A percentile compares a stretch with the other conserved stretches of the same genome.
These are phyloP conservation scores for Marasmius sp. DNA, from an alignment of 1,284 basidiomycete species.

Conservation along the genomic window DNA sequence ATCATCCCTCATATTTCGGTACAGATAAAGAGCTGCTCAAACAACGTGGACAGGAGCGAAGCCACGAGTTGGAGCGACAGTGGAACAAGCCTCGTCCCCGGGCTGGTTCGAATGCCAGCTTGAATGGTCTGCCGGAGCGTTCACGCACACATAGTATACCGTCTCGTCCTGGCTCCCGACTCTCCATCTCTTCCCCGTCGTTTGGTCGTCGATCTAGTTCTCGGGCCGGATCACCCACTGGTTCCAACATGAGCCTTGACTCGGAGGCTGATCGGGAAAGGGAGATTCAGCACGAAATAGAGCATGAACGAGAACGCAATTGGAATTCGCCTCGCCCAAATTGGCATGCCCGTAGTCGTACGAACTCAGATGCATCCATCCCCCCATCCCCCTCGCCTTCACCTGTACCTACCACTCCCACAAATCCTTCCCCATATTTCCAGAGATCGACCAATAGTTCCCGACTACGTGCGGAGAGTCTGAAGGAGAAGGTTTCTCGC, in stretches of 20 bases:
- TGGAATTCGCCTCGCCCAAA: conserved; percentile 60
- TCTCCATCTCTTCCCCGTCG: conserved; percentile 26
- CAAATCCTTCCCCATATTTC: background rate
- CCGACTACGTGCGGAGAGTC: conserved; percentile 9
- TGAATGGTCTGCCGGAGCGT: conserved; percentile 27
- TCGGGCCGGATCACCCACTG: conserved; percentile 39
- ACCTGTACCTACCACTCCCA: conserved; percentile 1
- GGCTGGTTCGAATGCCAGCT: conserved; percentile 17
- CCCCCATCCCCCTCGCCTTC: conserved; percentile 7
- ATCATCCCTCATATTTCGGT: background rate
- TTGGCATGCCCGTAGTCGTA: conserved; percentile 33
- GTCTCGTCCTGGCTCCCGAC: conserved; percentile 33
- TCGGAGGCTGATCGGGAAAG: conserved; percentile 30
- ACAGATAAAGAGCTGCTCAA: conserved; percentile 45
- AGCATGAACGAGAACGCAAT: conserved; percentile 47
- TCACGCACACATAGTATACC: conserved; percentile 30
- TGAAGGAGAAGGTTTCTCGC: conserved; percentile 1
- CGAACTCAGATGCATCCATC: conserved; percentile 7
- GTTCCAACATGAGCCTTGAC: conserved; percentile 33
- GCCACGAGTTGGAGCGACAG: conserved; percentile 46
- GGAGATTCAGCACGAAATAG: conserved; percentile 35
- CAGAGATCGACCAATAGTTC: background rate
- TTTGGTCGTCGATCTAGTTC: conserved; percentile 28
- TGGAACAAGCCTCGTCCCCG: conserved; percentile 52
- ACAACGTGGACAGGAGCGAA: conserved; percentile 41